Conservation (phyloP, 2,329 filamentous ascomycete species). For the Stemphylium vesicarium region DNA sequence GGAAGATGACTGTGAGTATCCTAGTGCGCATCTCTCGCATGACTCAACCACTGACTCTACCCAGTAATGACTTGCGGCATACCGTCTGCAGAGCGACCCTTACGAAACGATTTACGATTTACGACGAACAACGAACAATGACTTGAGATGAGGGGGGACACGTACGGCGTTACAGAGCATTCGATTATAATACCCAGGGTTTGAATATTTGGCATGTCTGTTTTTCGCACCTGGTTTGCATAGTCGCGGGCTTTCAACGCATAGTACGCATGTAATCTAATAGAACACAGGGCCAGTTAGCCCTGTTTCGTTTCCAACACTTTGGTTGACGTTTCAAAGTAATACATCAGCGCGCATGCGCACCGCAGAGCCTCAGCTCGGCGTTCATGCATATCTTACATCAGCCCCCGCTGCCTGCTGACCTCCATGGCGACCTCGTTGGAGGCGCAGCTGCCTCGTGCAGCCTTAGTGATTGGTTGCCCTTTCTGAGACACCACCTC, state of each 20-base stretch:
- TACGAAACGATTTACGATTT: conserved; percentile 9
- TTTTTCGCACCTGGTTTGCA: conserved; percentile 4
- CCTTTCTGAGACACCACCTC: neutral
- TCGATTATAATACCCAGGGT: conserved; percentile 18
- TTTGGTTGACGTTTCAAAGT: conserved; percentile 4
- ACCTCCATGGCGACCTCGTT: conserved; percentile 11
- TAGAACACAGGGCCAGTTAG: conserved; percentile 1
- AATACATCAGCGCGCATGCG: conserved; percentile 8
- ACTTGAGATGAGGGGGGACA: conserved; percentile 3
- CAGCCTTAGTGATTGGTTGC: conserved; percentile 4
- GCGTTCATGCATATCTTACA: conserved; percentile 18
- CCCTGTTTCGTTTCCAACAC: conserved; percentile 5
- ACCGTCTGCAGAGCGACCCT: conserved; percentile 6
- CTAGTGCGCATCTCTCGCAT: neutral
- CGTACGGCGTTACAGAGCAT: conserved; percentile 10
- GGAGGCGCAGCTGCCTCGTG: conserved; percentile 16
- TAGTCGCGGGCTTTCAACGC: conserved; percentile 16
- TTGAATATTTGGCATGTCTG: conserved; percentile 10
- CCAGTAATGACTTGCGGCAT: conserved; percentile 6
- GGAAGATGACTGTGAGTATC: conserved; percentile 3
- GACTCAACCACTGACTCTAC: neutral
- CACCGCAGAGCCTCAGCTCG: conserved; percentile 23
- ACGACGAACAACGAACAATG: conserved; percentile 10
- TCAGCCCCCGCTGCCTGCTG: conserved; percentile 23
- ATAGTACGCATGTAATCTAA: conserved; percentile 20